A percentile compares a stretch with the other conserved stretches of the same genome.
phyloP scores from a whole-genome alignment of 495 filamentous ascomycete genomes.

The Trichocladium antarcticum region DNA sequence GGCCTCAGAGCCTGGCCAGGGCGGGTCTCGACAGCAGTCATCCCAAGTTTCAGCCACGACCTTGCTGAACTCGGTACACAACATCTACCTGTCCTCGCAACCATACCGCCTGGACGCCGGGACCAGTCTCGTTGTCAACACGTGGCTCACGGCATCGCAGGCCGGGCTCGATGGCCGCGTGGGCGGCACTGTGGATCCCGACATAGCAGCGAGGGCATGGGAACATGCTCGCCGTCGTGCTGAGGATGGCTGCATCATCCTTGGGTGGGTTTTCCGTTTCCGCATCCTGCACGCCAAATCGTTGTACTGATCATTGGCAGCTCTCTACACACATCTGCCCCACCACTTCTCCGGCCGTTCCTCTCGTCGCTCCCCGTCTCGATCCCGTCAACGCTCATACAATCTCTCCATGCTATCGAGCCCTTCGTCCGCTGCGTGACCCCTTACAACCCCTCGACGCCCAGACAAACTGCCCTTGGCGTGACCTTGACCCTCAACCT shows the following conservation, averaged over 20 bases:
- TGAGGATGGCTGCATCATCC: constrained; percentile 86
- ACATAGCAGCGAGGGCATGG: constrained; percentile 77
- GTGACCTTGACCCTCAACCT: constrained; percentile 73
- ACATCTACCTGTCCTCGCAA: constrained; percentile 67
- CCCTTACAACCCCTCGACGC: constrained; percentile 74
- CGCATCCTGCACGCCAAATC: background rate
- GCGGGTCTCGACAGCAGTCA: constrained; percentile 52
- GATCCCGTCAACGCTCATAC: constrained; percentile 61
- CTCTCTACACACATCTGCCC: constrained; percentile 78
- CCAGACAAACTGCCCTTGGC: constrained; percentile 69
- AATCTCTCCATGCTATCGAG: constrained; percentile 63
- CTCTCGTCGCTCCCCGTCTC: constrained; percentile 66
- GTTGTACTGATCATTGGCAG: constrained; percentile 31
- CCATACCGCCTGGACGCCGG: constrained; percentile 82
- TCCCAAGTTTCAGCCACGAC: constrained; percentile 84
- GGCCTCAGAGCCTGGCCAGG: constrained; percentile 47
- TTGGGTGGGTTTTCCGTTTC: constrained; percentile 51
- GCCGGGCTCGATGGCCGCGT: constrained; percentile 50
- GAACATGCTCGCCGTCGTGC: constrained; percentile 91
- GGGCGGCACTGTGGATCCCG: constrained; percentile 69
- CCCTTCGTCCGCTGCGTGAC: constrained; percentile 83
- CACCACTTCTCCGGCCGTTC: constrained; percentile 73
- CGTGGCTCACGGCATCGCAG: constrained; percentile 73
- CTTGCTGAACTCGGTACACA: constrained; percentile 83
- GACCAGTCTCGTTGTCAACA: constrained; percentile 88